These are phyloP conservation scores for Cicer cuneatum DNA, from an alignment of 306 rosid genomes.

Conservation along the genomic window DNA sequence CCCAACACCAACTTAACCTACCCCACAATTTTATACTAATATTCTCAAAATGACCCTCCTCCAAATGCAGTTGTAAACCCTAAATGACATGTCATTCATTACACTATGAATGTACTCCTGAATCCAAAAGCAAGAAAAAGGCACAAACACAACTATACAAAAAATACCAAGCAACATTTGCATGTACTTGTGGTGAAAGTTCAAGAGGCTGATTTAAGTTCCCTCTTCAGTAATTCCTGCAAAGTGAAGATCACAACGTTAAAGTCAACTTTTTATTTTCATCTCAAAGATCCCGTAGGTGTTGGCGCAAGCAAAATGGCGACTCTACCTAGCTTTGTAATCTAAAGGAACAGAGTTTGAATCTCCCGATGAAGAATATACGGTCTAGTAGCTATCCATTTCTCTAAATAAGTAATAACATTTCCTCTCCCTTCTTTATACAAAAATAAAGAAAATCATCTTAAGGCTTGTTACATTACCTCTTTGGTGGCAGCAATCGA, in stretches of 20 bases:
- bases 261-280: not conserved
- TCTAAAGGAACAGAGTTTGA: not conserved
- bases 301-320: not conserved
- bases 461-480: conserved; percentile 49
- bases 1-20: too few relatives aligned
- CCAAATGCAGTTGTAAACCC: too few relatives aligned
- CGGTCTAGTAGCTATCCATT: not conserved
- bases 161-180: conserved; percentile 48
- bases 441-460: not conserved
- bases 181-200: conserved; percentile 29
- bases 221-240: conserved; percentile 73
- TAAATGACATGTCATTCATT: too few relatives aligned
- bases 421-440: not conserved
- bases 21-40: too few relatives aligned
- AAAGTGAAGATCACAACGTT: conserved; percentile 31
- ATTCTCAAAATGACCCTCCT: too few relatives aligned
- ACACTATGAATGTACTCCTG: too few relatives aligned
- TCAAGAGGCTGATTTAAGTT: conserved; percentile 58
- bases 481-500: conserved; percentile 67
- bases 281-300: not conserved
- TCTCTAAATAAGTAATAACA: not conserved
- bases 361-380: not conserved
- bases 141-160: conserved; percentile 50
- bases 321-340: not conserved
- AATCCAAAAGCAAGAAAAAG: too few relatives aligned